phyloP scores from a whole-genome alignment of 1,284 basidiomycete species.

The Cutaneotrichosporon sp. region DNA sequence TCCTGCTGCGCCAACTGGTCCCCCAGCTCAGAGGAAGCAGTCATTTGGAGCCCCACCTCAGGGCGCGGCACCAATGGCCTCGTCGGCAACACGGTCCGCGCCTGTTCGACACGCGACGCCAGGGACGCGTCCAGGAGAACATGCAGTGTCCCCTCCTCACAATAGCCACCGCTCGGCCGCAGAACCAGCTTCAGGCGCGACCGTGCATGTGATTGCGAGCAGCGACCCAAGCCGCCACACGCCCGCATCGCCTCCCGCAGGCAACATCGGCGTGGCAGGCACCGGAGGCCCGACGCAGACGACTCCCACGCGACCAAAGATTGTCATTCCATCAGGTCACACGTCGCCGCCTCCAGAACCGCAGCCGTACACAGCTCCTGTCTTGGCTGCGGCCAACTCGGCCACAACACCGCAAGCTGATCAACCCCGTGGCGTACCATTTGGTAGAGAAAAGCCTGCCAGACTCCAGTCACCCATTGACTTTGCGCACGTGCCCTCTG shows the following conservation, averaged over 20 bases:
- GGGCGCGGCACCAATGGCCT: no score
- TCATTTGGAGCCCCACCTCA: no score
- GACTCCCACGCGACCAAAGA: neutral
- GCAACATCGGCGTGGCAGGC: neutral
- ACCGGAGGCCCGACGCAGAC: no score
- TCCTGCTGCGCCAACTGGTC: neutral
- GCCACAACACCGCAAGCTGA: neutral
- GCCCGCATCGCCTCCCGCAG: neutral
- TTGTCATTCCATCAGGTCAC: neutral
- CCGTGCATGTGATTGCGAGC: constrained; percentile 2
- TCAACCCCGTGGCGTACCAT: neutral
- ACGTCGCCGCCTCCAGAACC: constrained; percentile 2
- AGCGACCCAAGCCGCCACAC: neutral
- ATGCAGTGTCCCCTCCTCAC: no score
- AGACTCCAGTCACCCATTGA: no score
- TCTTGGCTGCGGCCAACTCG: constrained; percentile 1
- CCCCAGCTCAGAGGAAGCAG: no score
- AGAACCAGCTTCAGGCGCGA: neutral
- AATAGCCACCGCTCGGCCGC: no score
- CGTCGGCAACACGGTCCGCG: no score
- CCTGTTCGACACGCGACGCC: no score
- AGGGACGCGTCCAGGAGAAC: no score
- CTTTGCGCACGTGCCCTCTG: no score
- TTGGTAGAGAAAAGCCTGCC: neutral
- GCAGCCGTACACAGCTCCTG: constrained; percentile 5